Percentiles rank a stretch among this genome's conserved stretches.
Conservation (phyloP, 192 early-diverging fungal species). For the Ramicandelaber brevisporus region DNA sequence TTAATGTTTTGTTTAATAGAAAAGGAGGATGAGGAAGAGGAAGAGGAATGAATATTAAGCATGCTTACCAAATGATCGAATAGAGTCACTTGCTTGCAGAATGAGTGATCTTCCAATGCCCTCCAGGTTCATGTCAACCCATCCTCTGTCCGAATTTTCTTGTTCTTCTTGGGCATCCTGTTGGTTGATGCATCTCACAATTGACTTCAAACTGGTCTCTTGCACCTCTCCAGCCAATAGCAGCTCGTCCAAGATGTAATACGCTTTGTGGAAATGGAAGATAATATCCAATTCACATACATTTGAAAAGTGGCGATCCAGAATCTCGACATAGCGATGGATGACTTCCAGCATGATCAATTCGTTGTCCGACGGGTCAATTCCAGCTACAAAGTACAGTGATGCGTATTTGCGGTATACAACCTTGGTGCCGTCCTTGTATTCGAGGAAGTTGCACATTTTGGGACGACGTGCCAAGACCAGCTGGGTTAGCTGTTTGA, state of each 20-base stretch:
- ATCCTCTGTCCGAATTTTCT: constrained; percentile 43
- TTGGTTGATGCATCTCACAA: constrained; percentile 38
- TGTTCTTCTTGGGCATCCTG: constrained; percentile 45
- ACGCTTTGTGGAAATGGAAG: constrained; percentile 90
- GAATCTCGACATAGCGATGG: constrained; percentile 90
- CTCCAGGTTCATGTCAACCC: constrained; percentile 23
- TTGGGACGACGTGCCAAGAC: constrained; percentile 69
- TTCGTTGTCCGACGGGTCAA: constrained; percentile 82
- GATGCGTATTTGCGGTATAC: constrained; percentile 80
- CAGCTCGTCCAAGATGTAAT: constrained; percentile 68
- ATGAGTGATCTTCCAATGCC: no score
- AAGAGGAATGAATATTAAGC: no score
- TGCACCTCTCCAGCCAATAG: constrained; percentile 82
- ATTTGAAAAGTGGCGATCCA: constrained; percentile 94
- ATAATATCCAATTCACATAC: constrained; percentile 91
- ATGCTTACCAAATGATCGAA: no score
- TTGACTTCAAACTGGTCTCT: constrained; percentile 72
- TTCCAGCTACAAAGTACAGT: constrained; percentile 91
- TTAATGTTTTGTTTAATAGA: no score
- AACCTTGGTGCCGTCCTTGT: constrained; percentile 68
- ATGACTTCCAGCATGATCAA: constrained; percentile 83
- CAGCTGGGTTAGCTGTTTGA: constrained; percentile 79
- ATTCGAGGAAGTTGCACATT: constrained; percentile 98
- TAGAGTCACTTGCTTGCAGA: no score
- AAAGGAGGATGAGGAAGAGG: no score